Base-by-base conservation (phyloP, 2,329 filamentous ascomycete species). In the Myriosclerotinia curreyana region DNA sequence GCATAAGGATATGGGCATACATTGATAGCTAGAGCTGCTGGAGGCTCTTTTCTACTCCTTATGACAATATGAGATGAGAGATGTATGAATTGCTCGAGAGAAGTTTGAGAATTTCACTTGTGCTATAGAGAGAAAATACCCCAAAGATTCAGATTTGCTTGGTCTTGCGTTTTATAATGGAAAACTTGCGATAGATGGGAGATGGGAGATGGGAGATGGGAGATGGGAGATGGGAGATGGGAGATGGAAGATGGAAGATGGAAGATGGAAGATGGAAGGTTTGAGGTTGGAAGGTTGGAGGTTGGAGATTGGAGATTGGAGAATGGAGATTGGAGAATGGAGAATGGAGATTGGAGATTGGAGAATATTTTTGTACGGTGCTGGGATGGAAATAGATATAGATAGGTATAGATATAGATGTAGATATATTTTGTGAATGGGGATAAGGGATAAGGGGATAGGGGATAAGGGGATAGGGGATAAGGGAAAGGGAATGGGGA, bases 21-120 rank as follows among this genome's bases (percentile, higher is more conserved):
- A 58, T 28, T 49, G 22, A 49, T 52, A 14, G 11, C 38, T 28
- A 25, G 53, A 31, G 59, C 17, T 25, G 38, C 14, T 9, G 5
- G 22, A 42, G 53, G 38, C 15, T 28, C 5, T 25, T 31, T 55
- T 55, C 53, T 55, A 28, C 52, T 54, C 52, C 12, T 54, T 54
- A 42, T 54, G 44, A 48, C 22, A 25, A 48, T 11, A 49, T 28
- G 46, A 49, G 46, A 49, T 28, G 46, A 49, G 46, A 15, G 28
- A 48, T 58, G 42, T 15, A 58, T 36, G 42, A 14, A 36, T 58
- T 48, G 42, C 28, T 48, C 36, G 25, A 46, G 54, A n/a, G n/a
- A n/a, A 40, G 3, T 46, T 46, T 46, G 28, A 31, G 28, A 31
- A 34, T 12, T 12, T 56, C 20, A 44, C 17, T 20, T 17, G n/a